Base-by-base conservation (phyloP, 2,329 filamentous ascomycete genomes). In the Parascedosporium putredinis region DNA sequence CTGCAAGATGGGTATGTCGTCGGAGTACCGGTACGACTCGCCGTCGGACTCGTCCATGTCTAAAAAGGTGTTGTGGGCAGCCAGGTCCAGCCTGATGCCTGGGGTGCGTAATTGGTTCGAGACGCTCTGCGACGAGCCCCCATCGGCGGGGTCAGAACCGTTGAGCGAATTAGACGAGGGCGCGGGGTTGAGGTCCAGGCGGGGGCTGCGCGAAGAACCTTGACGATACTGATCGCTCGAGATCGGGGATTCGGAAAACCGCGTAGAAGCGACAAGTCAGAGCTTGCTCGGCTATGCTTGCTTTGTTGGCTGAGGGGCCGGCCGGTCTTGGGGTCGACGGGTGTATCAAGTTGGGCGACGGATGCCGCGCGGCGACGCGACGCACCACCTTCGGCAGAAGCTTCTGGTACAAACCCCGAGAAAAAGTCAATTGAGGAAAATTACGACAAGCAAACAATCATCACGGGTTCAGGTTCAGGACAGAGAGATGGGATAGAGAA, bases 21-120 rank as follows among this genome's bases (percentile, higher is more conserved):
- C 83, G 1, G 83, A 82, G 57, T 81, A 80, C 50, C 76, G 72
- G 52, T 78, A 76, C 16, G 81, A 80, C 47, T 86, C 83, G 29
- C 70, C 76, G 53, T 85, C 82, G 7, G 83, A 86, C 62, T 87
- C 84, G 44, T 88, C 84, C 45, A 83, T 69, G 52, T 84, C 79
- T 34, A 85, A 65, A 56, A 85, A 84, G 1, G 80, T 77, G 54
- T 74, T 67, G n/a, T 63, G 64, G 40, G 66, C 63, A 4, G 67
- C 65, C 40, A 66, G 67, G 51, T 79, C 76, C 9, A 76, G 62
- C 22, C 75, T 72, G 43, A 77, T 71, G 48, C 76, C 75, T n/a
- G 72, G 64, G 5, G 68, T 71, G 43, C 73, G 72, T 50, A 75
- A 64, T 67, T 53, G 42, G 47, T 50, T 47, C 46, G 48, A 29